A percentile compares a stretch with the other conserved stretches of the same genome.
Conservation (phyloP, 768 basidiomycete genomes). For the Trametes coccinea region DNA sequence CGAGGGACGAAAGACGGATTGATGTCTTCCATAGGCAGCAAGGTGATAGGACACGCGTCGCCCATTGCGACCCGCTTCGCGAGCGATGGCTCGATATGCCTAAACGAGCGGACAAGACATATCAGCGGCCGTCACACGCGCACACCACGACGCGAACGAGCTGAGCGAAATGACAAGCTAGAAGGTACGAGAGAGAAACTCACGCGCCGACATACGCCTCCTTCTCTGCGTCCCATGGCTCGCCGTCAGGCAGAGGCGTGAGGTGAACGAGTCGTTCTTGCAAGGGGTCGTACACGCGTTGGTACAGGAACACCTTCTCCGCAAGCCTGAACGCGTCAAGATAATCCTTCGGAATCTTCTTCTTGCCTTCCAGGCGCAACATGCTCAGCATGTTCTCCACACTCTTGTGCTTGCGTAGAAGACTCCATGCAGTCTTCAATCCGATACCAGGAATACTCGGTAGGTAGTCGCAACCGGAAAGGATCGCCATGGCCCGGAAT, state of each 20-base stretch:
- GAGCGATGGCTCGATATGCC: slow-evolving; percentile 60
- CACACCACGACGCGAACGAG: slow-evolving; percentile 10
- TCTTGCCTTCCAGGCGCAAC: slow-evolving; percentile 80
- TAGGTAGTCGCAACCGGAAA: slow-evolving; percentile 92
- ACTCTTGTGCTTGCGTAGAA: slow-evolving; percentile 84
- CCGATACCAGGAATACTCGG: slow-evolving; percentile 90
- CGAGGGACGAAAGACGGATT: slow-evolving; percentile 64
- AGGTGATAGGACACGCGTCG: slow-evolving; percentile 68
- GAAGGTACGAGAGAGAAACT: slow-evolving; percentile 26
- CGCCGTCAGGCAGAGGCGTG: slow-evolving; percentile 54
- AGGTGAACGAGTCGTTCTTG: slow-evolving; percentile 68
- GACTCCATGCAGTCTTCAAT: slow-evolving; percentile 85
- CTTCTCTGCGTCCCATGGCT: slow-evolving; percentile 54
- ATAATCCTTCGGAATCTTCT: slow-evolving; percentile 77
- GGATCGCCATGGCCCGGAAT: slow-evolving; percentile 91
- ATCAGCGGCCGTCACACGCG: slow-evolving; percentile 18
- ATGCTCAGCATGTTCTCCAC: slow-evolving; percentile 80
- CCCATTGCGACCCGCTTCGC: slow-evolving; percentile 72
- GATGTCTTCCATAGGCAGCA: slow-evolving; percentile 75
- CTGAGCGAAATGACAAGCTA: slow-evolving; percentile 2
- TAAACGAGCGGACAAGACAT: slow-evolving; percentile 32
- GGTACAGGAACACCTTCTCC: slow-evolving; percentile 91
- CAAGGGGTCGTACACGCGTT: slow-evolving; percentile 85
- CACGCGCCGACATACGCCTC: slow-evolving; percentile 77
- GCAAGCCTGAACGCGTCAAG: slow-evolving; percentile 74